Conservation (phyloP, 371 early-diverging fungal species). For the Mortierella sp. region DNA sequence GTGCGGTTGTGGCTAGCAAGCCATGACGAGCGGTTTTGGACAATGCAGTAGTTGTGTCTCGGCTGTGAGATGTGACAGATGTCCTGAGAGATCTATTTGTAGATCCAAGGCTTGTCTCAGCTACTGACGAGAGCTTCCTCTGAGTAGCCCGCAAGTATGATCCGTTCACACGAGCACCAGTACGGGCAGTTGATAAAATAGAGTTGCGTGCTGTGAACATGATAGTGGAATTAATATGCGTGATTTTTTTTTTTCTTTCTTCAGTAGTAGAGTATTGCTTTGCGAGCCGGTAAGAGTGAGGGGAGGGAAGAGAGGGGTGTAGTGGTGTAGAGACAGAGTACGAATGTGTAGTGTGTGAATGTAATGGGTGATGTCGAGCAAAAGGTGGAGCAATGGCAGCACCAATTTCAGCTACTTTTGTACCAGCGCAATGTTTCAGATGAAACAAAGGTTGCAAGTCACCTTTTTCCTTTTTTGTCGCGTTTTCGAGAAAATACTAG, state of each 20-base stretch:
- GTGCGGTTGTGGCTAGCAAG: constrained; percentile 16
- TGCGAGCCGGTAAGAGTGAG: too few species aligned
- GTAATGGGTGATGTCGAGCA: not conserved
- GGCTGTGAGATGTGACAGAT: not conserved
- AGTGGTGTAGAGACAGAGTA: not conserved
- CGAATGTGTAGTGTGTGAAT: not conserved
- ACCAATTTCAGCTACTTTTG: not conserved
- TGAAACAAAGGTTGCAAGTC: not conserved
- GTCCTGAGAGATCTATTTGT: not conserved
- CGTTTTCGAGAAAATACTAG: constrained; percentile 8
- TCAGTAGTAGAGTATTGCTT: not conserved
- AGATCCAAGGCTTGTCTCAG: not conserved
- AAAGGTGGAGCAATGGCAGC: not conserved
- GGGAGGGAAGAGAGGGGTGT: not conserved
- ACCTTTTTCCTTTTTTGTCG: constrained; percentile 8
- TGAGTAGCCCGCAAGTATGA: constrained; percentile 12
- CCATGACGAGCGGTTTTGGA: constrained; percentile 11
- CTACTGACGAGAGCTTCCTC: constrained; percentile 16
- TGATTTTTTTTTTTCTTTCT: not conserved
- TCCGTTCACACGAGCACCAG: constrained; percentile 18
- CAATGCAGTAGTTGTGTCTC: not conserved
- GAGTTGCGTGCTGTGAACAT: constrained; percentile 27
- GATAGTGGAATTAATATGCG: not conserved
- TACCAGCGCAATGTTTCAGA: not conserved
- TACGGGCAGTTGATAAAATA: constrained; percentile 3